A percentile compares a stretch with the other conserved stretches of the same genome.
These are phyloP conservation scores for Penicillium subrubescens DNA, from an alignment of 495 filamentous ascomycete species.

Conservation along the genomic window DNA sequence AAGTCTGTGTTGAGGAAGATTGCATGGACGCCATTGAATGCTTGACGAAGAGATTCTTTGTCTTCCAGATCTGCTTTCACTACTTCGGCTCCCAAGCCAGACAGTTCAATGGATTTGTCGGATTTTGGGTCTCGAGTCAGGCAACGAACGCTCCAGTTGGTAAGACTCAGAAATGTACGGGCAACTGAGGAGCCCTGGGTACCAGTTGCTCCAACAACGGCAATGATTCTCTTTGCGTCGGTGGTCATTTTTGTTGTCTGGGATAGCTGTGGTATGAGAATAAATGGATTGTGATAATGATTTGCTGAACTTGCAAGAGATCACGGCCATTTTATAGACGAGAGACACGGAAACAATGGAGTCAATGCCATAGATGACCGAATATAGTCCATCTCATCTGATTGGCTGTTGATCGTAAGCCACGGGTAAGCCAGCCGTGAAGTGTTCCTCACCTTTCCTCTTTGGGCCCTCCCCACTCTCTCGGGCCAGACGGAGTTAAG, in stretches of 20 bases:
- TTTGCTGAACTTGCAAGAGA: too few relatives aligned
- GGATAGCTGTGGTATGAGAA: neutral
- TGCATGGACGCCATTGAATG: conserved; percentile 48
- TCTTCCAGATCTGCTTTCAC: conserved; percentile 46
- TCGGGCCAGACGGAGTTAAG: neutral
- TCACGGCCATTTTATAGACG: neutral
- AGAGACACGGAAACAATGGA: neutral
- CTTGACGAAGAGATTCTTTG: conserved; percentile 39
- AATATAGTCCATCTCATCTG: neutral
- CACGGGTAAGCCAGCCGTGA: neutral
- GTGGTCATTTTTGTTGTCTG: neutral
- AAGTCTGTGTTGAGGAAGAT: conserved; percentile 61
- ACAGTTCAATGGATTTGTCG: neutral
- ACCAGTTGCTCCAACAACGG: neutral
- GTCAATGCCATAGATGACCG: neutral
- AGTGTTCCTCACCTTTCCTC: neutral
- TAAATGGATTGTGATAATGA: too few relatives aligned
- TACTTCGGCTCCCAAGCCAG: neutral
- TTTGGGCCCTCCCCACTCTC: neutral
- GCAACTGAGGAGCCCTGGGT: neutral
- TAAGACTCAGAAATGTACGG: neutral
- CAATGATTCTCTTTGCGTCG: neutral
- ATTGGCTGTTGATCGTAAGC: neutral
- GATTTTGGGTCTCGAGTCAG: conserved; percentile 1
- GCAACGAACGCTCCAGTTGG: neutral